A percentile compares a stretch with the other conserved stretches of the same genome.
phyloP scores from a whole-genome alignment of 441 rosid genomes.

The Melastoma candidum region DNA sequence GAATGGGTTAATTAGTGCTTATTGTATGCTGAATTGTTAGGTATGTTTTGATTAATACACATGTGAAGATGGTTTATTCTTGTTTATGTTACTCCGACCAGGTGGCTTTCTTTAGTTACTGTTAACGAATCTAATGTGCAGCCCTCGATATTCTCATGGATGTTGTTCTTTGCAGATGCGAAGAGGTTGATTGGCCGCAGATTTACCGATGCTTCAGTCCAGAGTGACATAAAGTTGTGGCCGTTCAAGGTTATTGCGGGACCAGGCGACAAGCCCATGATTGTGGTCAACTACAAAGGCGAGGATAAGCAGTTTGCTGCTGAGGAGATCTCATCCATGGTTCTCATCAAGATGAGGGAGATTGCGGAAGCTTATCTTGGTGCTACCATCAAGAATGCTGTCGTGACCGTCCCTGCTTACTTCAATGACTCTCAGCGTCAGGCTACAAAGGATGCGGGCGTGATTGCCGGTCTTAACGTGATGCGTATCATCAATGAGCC shows the following conservation, averaged over 20 bases:
- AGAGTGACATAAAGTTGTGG: conserved; percentile 42
- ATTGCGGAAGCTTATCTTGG: conserved; percentile 53
- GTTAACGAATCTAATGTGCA: too few relatives aligned
- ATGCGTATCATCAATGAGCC: conserved; percentile 3
- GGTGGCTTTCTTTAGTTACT: too few relatives aligned
- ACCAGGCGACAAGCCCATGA: conserved; percentile 53
- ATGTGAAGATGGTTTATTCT: too few relatives aligned
- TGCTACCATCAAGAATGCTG: conserved; percentile 32
- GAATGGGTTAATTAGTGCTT: too few relatives aligned
- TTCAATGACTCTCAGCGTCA: conserved; percentile 39
- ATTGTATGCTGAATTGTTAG: too few relatives aligned
- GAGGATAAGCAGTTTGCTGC: conserved; percentile 52
- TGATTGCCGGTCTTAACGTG: conserved; percentile 20
- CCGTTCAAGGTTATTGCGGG: conserved; percentile 49
- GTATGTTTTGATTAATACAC: too few relatives aligned
- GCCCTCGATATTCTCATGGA: too few relatives aligned
- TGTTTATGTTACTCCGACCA: too few relatives aligned
- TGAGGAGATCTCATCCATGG: conserved; percentile 42
- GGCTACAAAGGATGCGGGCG: conserved; percentile 22
- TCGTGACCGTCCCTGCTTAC: conserved; percentile 55
- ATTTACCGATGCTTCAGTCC: conserved; percentile 38
- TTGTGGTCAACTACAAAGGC: conserved; percentile 36
- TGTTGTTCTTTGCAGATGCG: conserved; percentile 26
- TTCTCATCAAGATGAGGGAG: conserved; percentile 39
- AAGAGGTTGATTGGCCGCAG: conserved; percentile 60